Percentiles rank a stretch among this genome's conserved stretches.
Evolutionary conservation across 139 green algal genomes (phyloP).

Genomic region (Ettlia oleoabundans): DNA sequence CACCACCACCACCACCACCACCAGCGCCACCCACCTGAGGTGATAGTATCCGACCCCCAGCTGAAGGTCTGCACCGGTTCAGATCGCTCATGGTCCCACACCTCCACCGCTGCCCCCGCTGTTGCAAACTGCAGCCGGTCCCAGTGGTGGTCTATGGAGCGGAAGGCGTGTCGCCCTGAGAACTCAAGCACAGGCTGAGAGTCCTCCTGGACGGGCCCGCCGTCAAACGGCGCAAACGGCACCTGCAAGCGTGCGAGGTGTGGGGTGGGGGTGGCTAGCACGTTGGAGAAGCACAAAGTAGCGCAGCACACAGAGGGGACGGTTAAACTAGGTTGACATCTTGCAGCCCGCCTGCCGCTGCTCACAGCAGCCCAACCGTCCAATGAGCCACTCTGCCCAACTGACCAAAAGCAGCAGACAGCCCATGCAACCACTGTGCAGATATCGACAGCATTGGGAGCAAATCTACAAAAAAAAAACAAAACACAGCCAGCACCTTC

Average conservation of each 20-base stretch:
- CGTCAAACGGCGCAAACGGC: conserved; percentile 80
- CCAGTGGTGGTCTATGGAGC: conserved; percentile 91
- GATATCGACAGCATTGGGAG: too few species aligned
- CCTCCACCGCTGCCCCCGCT: conserved; percentile 79
- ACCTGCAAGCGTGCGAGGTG: conserved; percentile 36
- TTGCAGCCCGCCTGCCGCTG: too few species aligned
- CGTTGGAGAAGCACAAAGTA: not conserved
- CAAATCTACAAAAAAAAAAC: too few species aligned
- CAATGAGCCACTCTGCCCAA: too few species aligned
- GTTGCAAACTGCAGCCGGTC: conserved; percentile 84
- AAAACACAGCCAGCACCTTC: not conserved
- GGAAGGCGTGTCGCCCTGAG: conserved; percentile 58
- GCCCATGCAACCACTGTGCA: too few species aligned
- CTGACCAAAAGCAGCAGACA: too few species aligned
- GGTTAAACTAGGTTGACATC: not conserved
- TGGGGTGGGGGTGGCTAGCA: not conserved
- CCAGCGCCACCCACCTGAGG: conserved; percentile 54
- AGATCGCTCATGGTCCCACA: conserved; percentile 92
- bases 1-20: not conserved
- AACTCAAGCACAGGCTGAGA: conserved; percentile 77
- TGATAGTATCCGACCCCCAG: conserved; percentile 93
- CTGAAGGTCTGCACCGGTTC: conserved; percentile 87
- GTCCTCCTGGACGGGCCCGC: conserved; percentile 66
- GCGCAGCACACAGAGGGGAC: too few species aligned
- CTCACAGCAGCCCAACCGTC: too few species aligned